Evolutionary conservation across 164 flowering plant genomes (phyloP).

Genomic region (Euptelea pleiosperma): DNA sequence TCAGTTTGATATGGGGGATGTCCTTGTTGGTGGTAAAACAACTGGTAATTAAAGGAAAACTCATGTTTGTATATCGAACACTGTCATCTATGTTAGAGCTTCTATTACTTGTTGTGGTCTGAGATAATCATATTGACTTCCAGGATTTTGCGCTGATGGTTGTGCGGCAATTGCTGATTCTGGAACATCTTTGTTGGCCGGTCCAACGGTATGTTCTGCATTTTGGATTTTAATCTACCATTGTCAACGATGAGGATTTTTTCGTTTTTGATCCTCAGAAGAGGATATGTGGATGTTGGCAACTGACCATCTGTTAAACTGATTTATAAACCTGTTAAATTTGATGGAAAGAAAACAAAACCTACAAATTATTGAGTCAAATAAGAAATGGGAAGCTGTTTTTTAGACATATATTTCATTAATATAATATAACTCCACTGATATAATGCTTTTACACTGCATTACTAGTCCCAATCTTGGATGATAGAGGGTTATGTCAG

Average conservation of each 20-base stretch:
- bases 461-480: too few species aligned
- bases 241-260: background rate
- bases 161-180: slow-evolving; percentile 93
- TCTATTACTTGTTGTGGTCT: slow-evolving; percentile 1
- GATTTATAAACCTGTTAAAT: too few species aligned
- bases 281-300: background rate
- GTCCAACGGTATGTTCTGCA: slow-evolving; percentile 65
- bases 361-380: too few species aligned
- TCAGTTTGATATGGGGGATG: slow-evolving; percentile 96
- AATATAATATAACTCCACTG: too few species aligned
- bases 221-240: background rate
- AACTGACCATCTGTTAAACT: too few species aligned
- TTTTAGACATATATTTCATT: too few species aligned
- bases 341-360: too few species aligned
- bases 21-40: slow-evolving; percentile 57
- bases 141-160: slow-evolving; percentile 73
- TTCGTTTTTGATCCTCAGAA: background rate
- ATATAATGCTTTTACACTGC: too few species aligned
- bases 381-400: too few species aligned
- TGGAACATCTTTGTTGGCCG: slow-evolving; percentile 83
- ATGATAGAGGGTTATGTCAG: too few species aligned
- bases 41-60: slow-evolving; percentile 50
- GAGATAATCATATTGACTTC: slow-evolving; percentile 10
- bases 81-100: background rate
- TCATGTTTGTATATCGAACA: background rate